Base-by-base conservation (phyloP, 306 rosid species). In the Glycine latifolia region DNA sequence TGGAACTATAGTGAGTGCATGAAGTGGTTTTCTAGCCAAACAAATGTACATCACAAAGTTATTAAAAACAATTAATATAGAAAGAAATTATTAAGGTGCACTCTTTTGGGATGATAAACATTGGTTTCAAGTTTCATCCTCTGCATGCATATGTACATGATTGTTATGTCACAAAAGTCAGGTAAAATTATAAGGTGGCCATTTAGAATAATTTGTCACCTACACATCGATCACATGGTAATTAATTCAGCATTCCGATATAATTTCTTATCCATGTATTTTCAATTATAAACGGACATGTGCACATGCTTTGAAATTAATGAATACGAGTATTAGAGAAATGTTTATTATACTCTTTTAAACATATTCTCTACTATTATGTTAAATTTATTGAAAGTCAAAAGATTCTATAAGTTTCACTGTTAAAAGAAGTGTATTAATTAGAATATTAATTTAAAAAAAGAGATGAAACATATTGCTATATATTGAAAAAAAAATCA, bases 131-230 rank as follows among this genome's bases (percentile, higher is more conserved):
- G 2, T 61, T 53, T 77, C 67, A 67, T 16, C n/a, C 67, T 53
- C 67, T 53, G 39, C 13, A 52, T 50, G 41, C 35, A 68, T 1
- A 14, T 46, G 33, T 39, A 73, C 26, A 6, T 48, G 17, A 73
- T 53, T 16, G 7, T 48, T 55, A 14, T 67, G 76, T 65, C 54
- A 15, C 46, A 33, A 54, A 66, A 47, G 2, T 49, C 3, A 73
- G 78, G 60, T 67, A 69, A 39, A 79, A 20, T 20, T 20, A n/a
- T 6, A 35, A 16, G 66, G 66, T 37, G 56, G 35, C 69, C 10
- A 66, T 10, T 48, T 35, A 62, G 17, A 62, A 62, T 62, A 62
- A 33, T 11, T 65, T 35, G 11, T 37, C 26, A 14, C 26, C 3
- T 13, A 11, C 49, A 10, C 48, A 65, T 13, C 31, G 31, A 35